Conservation (phyloP, 768 basidiomycete species). For the Tulasnella sp. region DNA sequence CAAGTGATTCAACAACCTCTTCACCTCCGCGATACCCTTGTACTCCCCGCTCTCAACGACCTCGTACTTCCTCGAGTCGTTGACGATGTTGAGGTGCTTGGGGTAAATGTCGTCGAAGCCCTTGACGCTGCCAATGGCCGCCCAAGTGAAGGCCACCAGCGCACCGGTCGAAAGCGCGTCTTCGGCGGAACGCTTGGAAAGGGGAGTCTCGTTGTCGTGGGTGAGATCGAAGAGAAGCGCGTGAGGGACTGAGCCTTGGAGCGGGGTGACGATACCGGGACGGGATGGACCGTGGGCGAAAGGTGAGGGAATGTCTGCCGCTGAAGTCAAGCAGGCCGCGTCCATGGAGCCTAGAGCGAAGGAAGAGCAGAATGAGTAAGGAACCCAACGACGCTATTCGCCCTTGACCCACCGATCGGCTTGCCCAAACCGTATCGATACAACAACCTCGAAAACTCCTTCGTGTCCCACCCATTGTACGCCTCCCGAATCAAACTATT, state of each 20-base stretch:
- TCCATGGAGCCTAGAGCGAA: slow-evolving; percentile 82
- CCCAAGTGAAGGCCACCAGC: slow-evolving; percentile 84
- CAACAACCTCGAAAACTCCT: slow-evolving; percentile 82
- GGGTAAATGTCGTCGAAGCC: slow-evolving; percentile 98
- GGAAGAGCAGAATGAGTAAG: too few relatives aligned
- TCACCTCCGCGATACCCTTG: slow-evolving; percentile 42
- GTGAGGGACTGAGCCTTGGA: slow-evolving; percentile 85
- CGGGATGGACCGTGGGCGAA: slow-evolving; percentile 77
- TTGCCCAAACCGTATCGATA: slow-evolving; percentile 90
- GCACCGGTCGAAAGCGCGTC: slow-evolving; percentile 94
- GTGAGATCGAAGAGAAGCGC: slow-evolving; percentile 93
- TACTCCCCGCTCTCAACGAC: slow-evolving; percentile 48
- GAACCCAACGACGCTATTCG: too few relatives aligned
- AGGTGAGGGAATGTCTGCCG: slow-evolving; percentile 74
- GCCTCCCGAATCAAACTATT: slow-evolving; percentile 93
- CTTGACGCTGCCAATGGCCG: slow-evolving; percentile 88
- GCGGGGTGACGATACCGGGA: slow-evolving; percentile 66
- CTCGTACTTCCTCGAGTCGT: slow-evolving; percentile 76
- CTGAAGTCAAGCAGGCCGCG: slow-evolving; percentile 69
- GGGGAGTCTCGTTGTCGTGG: slow-evolving; percentile 93
- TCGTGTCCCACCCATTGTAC: slow-evolving; percentile 85
- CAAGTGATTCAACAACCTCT: slow-evolving; percentile 74
- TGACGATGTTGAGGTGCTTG: slow-evolving; percentile 84
- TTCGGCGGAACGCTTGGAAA: slow-evolving; percentile 87
- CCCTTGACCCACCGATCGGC: slow-evolving; percentile 67